Conservation (phyloP, 2,329 filamentous ascomycete genomes). For the Trichoderma aggressivum region DNA sequence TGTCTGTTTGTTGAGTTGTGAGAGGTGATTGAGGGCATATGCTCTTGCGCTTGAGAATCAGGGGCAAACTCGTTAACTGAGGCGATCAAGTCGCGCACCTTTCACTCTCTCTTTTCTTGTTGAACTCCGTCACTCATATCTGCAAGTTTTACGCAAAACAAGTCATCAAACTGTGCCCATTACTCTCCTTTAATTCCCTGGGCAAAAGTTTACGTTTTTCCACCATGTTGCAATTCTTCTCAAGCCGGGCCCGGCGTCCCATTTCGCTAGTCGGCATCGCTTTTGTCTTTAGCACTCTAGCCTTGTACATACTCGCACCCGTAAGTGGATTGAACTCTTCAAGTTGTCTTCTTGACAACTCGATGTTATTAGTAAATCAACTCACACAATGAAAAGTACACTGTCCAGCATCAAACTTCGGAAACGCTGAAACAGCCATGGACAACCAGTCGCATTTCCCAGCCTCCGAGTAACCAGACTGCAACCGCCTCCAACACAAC, state of each 20-base stretch:
- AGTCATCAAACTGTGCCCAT: neutral
- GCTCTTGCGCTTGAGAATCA: neutral
- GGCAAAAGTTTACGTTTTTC: neutral
- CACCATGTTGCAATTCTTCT: neutral
- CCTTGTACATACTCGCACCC: slow-evolving; percentile 8
- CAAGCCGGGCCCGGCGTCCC: neutral
- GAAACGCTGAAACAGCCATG: neutral
- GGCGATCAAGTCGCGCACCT: neutral
- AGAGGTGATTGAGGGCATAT: neutral
- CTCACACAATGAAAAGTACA: neutral
- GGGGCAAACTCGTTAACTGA: neutral
- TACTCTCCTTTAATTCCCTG: neutral
- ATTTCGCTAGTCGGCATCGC: neutral
- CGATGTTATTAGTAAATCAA: too few species aligned
- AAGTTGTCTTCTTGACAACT: neutral
- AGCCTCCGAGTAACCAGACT: neutral
- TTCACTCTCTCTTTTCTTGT: neutral
- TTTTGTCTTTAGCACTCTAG: slow-evolving; percentile 20
- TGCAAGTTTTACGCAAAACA: too few species aligned
- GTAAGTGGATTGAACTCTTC: slow-evolving; percentile 11
- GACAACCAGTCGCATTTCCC: neutral
- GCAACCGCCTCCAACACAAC: neutral
- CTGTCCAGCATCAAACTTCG: neutral
- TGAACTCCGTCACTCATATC: neutral
- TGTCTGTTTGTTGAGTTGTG: neutral